Percentiles rank a stretch among this genome's conserved stretches.
These are phyloP conservation scores for Tuber umbilicatum DNA, from an alignment of 495 filamentous ascomycete species.

Conservation along the genomic window DNA sequence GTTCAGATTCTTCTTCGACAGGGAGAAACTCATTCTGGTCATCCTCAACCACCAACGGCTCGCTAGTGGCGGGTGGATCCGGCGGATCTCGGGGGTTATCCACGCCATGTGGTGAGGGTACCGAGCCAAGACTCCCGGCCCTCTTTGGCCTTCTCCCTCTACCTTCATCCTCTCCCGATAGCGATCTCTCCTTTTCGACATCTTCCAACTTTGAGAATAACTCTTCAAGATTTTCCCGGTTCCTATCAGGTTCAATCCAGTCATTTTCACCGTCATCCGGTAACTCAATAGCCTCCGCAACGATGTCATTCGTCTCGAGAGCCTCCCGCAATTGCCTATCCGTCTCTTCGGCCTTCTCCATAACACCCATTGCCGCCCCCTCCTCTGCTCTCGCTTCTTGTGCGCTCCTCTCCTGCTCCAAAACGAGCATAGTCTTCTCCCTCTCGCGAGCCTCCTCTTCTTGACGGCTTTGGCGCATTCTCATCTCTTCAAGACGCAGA, in stretches of 20 bases:
- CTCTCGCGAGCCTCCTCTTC: constrained; percentile 32
- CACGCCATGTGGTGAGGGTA: neutral
- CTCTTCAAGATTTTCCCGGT: constrained; percentile 11
- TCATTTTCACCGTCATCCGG: constrained; percentile 26
- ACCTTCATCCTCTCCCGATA: constrained; percentile 13
- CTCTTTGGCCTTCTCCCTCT: constrained; percentile 11
- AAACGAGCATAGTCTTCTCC: constrained; percentile 32
- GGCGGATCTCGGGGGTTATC: neutral
- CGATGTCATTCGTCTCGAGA: constrained; percentile 35
- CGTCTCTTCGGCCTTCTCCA: constrained; percentile 37
- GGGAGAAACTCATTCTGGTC: neutral
- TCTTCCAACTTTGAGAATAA: constrained; percentile 23
- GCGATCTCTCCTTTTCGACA: constrained; percentile 23
- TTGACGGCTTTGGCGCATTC: constrained; percentile 10
- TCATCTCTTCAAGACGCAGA: constrained; percentile 28
- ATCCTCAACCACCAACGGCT: neutral
- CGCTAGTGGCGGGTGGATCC: neutral
- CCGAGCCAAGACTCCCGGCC: neutral
- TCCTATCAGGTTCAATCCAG: neutral
- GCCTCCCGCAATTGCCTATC: constrained; percentile 34
- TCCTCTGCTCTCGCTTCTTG: constrained; percentile 33
- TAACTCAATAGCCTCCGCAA: constrained; percentile 34
- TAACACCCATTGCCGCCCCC: constrained; percentile 31
- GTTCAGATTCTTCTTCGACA: neutral
- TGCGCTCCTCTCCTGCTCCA: constrained; percentile 31